Evolutionary conservation across 345 rosid species (phyloP), one percentile per base, ranked within the genome.

Genomic region (Citrus cavaleriei): DNA sequence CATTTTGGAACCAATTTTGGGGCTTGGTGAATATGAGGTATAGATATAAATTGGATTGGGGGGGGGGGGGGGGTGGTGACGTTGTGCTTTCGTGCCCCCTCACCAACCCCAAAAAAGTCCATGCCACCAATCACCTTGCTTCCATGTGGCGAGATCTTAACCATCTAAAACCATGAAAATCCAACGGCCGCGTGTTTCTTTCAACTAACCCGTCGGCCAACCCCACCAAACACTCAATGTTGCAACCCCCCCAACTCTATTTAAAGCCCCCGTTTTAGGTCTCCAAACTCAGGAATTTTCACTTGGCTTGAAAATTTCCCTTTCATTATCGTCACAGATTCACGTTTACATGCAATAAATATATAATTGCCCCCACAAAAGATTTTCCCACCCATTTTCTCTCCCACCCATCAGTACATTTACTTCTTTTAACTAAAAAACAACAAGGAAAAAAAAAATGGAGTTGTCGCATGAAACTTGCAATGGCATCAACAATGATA

Each of bases 131-230:
- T 51, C 32, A 10, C 27, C 21, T 13, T 10, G 24, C 28, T 30
- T 40, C 75, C 81, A 83, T 74, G 84, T 81, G 84, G 46, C 76
- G 12, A 0, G 12, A 77, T 85, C 81, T 3, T 3, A 46, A 4
- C 84, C 81, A 63, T 62, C 54, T 4, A 55, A 61, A 37, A 0
- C 19, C 35, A 34, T 59, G 63, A 75, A 30, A 70, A 87, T 87
- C 88, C 35, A 46, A 85, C 86, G 90, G 90, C 75, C 79, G 42
- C 12, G 6, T 27, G 7, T 9, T 13, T 27, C 21, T 79, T 75
- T 79, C 90, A 83, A 87, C 88, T 72, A 85, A 85, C 86, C 74
- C 86, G n/a, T 81, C 84, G 80, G 83, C 86, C 82, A 46, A 79
- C 74, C 71, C 90, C 76, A 81, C 84, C 81, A 64, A 74, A 66